Evolutionary conservation across 2,329 filamentous ascomycete genomes (phyloP), one percentile per base, ranked within the genome.

Genomic region (Pseudocercospora eumusae): DNA sequence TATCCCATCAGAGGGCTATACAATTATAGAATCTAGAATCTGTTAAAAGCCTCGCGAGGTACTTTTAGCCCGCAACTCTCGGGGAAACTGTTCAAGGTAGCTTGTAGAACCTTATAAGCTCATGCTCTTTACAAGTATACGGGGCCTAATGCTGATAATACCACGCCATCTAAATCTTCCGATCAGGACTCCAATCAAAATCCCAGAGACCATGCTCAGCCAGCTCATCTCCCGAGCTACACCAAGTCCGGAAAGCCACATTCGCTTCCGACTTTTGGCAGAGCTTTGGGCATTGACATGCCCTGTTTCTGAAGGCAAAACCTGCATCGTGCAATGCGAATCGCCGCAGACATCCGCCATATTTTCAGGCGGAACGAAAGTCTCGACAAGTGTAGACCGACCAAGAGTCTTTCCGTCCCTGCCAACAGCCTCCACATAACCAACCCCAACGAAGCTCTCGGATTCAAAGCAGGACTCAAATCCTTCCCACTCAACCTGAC

Each of bases 381-480:
- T 53, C 44, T 52, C 11, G 13, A 57, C 44, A 13, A 45, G 20
- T 36, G 57, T 21, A n/a, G 50, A 57, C 23, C 27, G 28, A 2
- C 57, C 57, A 11, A 60, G 31, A 18, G 53, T 47, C 27, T 60
- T n/a, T n/a, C 57, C 57, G 11, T 57, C 40, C 25, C 15, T 6
- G 28, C 31, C 45, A 10, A 63, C 25, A 9, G 53, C 61, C 44
- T 53, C 33, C n/a, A 63, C 61, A 33, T 53, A 54, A 6, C 27
- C 61, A 25, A n/a, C 18, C 4, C 3, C 13, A 21, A 60, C 52
- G n/a, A 57, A 60, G 5, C 45, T 21, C 11, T 18, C 13, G 4
- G 15, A 52, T 9, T 53, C 52, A 21, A 63, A 53, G 13, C 47
- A 45, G 15, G 61, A 60, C 27, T 63, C 61, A 21, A 63, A 63